A percentile compares a stretch with the other conserved stretches of the same genome.
phyloP scores from a whole-genome alignment of 169 alveolate species.

The Cyclospora cayetanensis region DNA sequence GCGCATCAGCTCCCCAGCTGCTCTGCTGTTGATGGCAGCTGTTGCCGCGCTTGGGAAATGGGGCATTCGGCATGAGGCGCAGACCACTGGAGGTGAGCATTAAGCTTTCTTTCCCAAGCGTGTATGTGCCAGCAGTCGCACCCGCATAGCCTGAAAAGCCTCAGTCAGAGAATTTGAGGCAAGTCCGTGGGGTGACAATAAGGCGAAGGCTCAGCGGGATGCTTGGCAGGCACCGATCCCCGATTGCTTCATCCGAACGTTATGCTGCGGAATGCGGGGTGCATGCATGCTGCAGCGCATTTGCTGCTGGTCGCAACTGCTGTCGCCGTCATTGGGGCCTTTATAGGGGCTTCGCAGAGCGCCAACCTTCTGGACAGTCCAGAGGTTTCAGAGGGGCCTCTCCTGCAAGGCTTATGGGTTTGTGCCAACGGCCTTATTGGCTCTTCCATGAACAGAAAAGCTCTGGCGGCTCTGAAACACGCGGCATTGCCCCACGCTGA shows the following conservation, averaged over 20 bases:
- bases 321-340: not conserved
- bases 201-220: too few species aligned
- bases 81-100: not conserved
- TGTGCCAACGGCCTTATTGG: not conserved
- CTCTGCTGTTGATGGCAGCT: not conserved
- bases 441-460: not conserved
- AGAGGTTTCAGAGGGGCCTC: not conserved
- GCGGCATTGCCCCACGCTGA: not conserved
- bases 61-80: not conserved
- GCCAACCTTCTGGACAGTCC: not conserved
- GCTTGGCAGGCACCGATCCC: too few species aligned
- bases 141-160: too few species aligned
- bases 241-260: too few species aligned
- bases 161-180: too few species aligned
- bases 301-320: not conserved
- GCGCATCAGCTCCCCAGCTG: not conserved
- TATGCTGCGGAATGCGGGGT: too few species aligned
- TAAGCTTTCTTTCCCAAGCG: not conserved
- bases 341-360: not conserved
- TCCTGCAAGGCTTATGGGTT: not conserved
- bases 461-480: not conserved
- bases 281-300: slow-evolving; percentile 2
- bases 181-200: too few species aligned
- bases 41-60: not conserved
- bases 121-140: too few species aligned